phyloP scores from a whole-genome alignment of 768 basidiomycete genomes.

The Trametes elegans region DNA sequence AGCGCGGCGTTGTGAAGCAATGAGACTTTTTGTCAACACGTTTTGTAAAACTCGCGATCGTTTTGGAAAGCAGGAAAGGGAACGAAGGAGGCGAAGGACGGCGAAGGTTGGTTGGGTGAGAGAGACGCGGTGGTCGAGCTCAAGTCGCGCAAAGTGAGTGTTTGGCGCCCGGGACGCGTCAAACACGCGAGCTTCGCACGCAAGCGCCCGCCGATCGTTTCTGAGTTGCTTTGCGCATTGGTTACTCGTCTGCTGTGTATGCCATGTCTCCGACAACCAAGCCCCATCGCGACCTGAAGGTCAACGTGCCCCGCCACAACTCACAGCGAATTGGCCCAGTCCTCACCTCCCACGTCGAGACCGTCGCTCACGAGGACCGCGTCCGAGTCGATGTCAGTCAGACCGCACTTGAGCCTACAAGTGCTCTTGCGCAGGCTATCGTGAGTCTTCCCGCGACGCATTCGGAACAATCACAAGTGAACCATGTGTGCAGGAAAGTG shows the following conservation, averaged over 20 bases:
- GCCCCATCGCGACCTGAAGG: slow-evolving; percentile 52
- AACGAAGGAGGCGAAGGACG: background rate
- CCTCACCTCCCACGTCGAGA: slow-evolving; percentile 56
- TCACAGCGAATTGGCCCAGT: slow-evolving; percentile 69
- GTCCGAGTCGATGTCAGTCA: slow-evolving; percentile 59
- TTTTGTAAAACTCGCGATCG: background rate
- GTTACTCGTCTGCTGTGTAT: background rate
- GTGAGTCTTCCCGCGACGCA: slow-evolving; percentile 41
- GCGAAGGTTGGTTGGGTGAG: background rate
- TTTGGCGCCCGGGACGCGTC: slow-evolving; percentile 18
- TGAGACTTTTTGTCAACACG: background rate
- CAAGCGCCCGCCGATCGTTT: background rate
- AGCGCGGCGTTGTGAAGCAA: background rate
- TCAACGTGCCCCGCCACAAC: slow-evolving; percentile 73
- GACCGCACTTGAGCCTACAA: slow-evolving; percentile 52
- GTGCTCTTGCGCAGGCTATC: slow-evolving; percentile 56
- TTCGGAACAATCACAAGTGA: background rate
- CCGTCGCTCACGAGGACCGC: slow-evolving; percentile 47
- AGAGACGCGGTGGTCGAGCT: slow-evolving; percentile 13
- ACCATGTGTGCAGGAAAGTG: slow-evolving; percentile 53
- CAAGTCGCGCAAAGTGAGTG: slow-evolving; percentile 4
- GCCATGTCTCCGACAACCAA: slow-evolving; percentile 57
- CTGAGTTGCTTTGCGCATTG: background rate
- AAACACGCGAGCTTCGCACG: background rate
- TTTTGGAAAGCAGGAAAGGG: no score